Evolutionary conservation across 208 protist genomes (phyloP).

Genomic region (Crithidia bombi): DNA sequence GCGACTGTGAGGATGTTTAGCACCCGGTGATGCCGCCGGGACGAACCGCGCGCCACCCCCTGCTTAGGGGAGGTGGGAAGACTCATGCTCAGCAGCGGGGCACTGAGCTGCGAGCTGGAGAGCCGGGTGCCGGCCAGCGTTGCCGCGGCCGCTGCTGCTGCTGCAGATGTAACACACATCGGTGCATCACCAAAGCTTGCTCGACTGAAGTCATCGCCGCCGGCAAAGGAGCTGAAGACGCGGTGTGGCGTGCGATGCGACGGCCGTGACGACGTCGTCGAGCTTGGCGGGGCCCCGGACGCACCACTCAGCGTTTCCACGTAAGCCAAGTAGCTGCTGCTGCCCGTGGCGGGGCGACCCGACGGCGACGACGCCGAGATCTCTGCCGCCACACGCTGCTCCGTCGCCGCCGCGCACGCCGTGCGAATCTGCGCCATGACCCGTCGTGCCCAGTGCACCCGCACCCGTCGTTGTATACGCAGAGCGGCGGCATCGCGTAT

Average conservation of each 20-base stretch:
- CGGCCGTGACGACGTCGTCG: constrained; percentile 9
- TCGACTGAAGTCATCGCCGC: constrained; percentile 9
- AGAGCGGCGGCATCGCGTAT: constrained; percentile 30
- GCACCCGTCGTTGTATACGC: constrained; percentile 42
- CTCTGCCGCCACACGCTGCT: constrained; percentile 31
- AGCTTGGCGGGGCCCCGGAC: not conserved
- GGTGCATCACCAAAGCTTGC: constrained; percentile 9
- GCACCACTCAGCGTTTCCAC: not conserved
- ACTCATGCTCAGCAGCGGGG: not conserved
- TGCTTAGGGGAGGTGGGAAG: not conserved
- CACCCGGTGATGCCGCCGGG: not conserved
- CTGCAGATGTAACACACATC: no score
- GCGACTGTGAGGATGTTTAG: not conserved
- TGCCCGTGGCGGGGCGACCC: not conserved
- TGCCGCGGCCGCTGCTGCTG: not conserved
- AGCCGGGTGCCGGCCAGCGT: not conserved
- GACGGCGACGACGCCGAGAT: not conserved
- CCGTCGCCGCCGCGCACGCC: constrained; percentile 10
- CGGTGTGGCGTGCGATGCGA: constrained; percentile 2
- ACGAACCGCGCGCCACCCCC: not conserved
- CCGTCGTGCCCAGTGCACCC: constrained; percentile 28
- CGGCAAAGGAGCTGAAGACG: not conserved
- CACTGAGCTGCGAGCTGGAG: constrained; percentile 13
- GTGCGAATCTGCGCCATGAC: constrained; percentile 1
- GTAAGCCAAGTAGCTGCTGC: not conserved